A percentile compares a stretch with the other conserved stretches of the same genome.
Evolutionary conservation across 345 rosid genomes (phyloP).

Genomic region (Boechera divaricarpa): DNA sequence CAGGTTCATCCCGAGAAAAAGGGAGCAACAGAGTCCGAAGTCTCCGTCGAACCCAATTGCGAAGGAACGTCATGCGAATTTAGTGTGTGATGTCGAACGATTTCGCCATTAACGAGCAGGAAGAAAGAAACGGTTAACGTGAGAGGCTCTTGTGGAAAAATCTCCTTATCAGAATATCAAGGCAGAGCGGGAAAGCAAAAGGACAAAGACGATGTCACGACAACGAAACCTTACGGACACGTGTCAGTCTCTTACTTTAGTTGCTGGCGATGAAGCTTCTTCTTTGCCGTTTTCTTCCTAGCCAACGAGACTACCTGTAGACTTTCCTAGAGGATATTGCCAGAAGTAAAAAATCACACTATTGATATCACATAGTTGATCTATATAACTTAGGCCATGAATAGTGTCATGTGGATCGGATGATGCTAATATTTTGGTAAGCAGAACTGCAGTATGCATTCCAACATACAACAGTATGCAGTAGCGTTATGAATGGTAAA

Average conservation of each 20-base stretch:
- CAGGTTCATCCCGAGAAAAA: constrained; percentile 73
- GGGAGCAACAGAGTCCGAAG: constrained; percentile 65
- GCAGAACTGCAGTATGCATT: no score
- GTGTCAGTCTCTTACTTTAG: constrained; percentile 24
- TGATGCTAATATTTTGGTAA: no score
- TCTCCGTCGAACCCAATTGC: constrained; percentile 54
- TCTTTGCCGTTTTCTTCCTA: constrained; percentile 34
- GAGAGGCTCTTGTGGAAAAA: neutral
- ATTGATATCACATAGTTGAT: no score
- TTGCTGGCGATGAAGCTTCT: neutral
- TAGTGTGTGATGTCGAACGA: neutral
- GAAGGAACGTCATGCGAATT: constrained; percentile 52
- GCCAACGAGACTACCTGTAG: constrained; percentile 17
- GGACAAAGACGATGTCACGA: constrained; percentile 36
- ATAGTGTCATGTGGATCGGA: no score
- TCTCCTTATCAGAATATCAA: constrained; percentile 21
- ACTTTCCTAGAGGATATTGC: constrained; percentile 1
- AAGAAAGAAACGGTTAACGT: constrained; percentile 16
- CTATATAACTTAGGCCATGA: no score
- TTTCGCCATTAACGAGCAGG: constrained; percentile 36
- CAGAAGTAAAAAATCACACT: no score
- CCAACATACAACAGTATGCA: no score
- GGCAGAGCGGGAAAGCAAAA: constrained; percentile 49
- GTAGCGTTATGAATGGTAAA: no score
- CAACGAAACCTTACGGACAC: constrained; percentile 29